These are phyloP conservation scores for Planoprotostelium fungivorum DNA, from an alignment of 78 protist species.

Conservation along the genomic window DNA sequence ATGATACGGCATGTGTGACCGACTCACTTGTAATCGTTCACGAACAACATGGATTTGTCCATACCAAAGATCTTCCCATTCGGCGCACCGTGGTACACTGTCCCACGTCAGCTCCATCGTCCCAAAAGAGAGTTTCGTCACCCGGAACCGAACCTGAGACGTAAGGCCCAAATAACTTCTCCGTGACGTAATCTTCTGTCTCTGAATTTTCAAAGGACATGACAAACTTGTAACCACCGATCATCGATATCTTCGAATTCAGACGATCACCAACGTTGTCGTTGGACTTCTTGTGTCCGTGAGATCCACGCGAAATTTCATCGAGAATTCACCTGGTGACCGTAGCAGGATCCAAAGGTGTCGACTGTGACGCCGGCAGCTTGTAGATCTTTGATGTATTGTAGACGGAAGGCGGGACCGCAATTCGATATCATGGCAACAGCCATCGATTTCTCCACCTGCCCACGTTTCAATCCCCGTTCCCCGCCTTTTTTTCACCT, in stretches of 20 bases:
- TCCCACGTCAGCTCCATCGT: conserved; percentile 1
- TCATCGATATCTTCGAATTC: neutral
- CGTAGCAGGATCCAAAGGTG: conserved; percentile 42
- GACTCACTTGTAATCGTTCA: neutral
- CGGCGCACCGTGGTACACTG: conserved; percentile 57
- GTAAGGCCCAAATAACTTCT: conserved; percentile 53
- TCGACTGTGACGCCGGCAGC: conserved; percentile 25
- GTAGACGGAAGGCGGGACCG: conserved; percentile 25
- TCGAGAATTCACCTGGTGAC: neutral
- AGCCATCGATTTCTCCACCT: conserved; percentile 22
- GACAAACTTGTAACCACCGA: conserved; percentile 20
- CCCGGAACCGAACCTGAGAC: conserved; percentile 28
- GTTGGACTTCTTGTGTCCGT: conserved; percentile 23
- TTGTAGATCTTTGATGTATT: conserved; percentile 15
- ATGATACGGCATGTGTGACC: too few species aligned
- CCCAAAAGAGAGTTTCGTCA: neutral
- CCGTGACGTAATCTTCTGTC: conserved; percentile 69
- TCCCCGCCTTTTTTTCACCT: neutral
- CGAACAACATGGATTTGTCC: conserved; percentile 18
- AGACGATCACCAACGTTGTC: neutral
- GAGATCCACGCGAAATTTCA: conserved; percentile 9
- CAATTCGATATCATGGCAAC: conserved; percentile 60
- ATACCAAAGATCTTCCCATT: conserved; percentile 29
- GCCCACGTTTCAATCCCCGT: neutral
- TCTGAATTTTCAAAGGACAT: conserved; percentile 57